A percentile compares a stretch with the other conserved stretches of the same genome.
Evolutionary conservation across 202 grass and related monocot species (phyloP).

Genomic region (Schoenoplectus tabernaemontani): DNA sequence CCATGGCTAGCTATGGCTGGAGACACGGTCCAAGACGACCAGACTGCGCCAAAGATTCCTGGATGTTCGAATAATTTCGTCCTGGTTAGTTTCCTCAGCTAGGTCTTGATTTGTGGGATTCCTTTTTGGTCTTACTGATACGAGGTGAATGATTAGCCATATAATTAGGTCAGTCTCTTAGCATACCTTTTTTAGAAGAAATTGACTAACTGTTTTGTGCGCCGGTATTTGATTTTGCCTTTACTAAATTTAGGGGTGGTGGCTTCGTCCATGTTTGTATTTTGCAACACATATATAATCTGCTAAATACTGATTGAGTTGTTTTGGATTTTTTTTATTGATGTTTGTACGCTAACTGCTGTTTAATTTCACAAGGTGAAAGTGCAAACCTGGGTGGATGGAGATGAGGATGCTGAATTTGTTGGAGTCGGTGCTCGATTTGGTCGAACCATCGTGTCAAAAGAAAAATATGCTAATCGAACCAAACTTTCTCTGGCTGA

Average conservation of each 20-base stretch:
- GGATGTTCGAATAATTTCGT: conserved; percentile 83
- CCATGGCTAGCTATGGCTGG: conserved; percentile 35
- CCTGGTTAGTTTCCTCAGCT: conserved; percentile 28
- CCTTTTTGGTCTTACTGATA: not conserved
- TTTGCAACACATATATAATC: not conserved
- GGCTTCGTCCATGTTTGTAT: not conserved
- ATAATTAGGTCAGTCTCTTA: conserved; percentile 35
- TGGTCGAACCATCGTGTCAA: conserved; percentile 73
- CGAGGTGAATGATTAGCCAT: conserved; percentile 76
- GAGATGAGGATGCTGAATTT: conserved; percentile 56
- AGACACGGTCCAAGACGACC: conserved; percentile 68
- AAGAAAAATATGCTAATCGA: conserved; percentile 74
- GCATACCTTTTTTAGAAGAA: not conserved
- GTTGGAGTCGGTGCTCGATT: conserved; percentile 96
- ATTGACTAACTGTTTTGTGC: not conserved
- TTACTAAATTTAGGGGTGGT: conserved; percentile 11
- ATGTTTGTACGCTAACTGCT: not conserved
- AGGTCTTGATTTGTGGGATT: conserved; percentile 21
- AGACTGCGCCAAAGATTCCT: conserved; percentile 59
- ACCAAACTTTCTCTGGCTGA: conserved; percentile 48
- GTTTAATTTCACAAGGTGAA: conserved; percentile 59
- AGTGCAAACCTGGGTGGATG: conserved; percentile 89
- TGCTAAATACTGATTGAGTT: not conserved
- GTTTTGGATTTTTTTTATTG: not conserved
- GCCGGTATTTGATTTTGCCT: not conserved